phyloP scores from a whole-genome alignment of 352 stramenopile genomes.

The Lagenidium sp. region DNA sequence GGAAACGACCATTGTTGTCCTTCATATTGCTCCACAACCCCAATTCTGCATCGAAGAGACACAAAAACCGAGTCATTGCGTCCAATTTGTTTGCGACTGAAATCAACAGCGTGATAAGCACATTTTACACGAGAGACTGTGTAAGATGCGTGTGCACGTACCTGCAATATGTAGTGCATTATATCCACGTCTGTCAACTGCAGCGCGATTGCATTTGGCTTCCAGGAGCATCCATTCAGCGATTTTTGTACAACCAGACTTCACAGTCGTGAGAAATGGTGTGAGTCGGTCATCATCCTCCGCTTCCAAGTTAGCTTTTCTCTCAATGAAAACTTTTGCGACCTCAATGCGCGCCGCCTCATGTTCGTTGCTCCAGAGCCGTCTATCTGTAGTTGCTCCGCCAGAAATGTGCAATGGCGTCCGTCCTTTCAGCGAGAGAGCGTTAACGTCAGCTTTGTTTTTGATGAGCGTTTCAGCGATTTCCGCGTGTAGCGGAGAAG shows the following conservation, averaged over 20 bases:
- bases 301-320: conserved; percentile 24
- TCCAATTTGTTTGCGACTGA: too few relatives aligned
- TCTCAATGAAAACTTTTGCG: conserved; percentile 14
- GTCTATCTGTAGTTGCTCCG: conserved; percentile 4
- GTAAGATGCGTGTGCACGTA: conserved; percentile 9
- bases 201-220: conserved; percentile 16
- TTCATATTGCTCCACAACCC: too few relatives aligned
- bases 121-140: too few relatives aligned
- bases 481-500: conserved; percentile 15
- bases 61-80: too few relatives aligned
- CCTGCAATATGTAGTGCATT: conserved; percentile 41
- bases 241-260: conserved; percentile 13
- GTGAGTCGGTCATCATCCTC: conserved; percentile 26
- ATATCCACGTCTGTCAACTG: conserved; percentile 21
- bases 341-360: conserved; percentile 13
- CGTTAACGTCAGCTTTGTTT: conserved; percentile 19
- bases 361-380: too few relatives aligned
- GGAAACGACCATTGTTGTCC: too few relatives aligned
- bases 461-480: conserved; percentile 30
- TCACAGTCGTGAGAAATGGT: conserved; percentile 30
- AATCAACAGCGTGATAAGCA: too few relatives aligned
- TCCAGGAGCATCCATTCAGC: conserved; percentile 20
- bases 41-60: too few relatives aligned
- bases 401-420: conserved; percentile 40
- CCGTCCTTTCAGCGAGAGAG: conserved; percentile 34